Evolutionary conservation across 495 filamentous ascomycete genomes (phyloP).

Genomic region (Hyaloscypha bicolor): DNA sequence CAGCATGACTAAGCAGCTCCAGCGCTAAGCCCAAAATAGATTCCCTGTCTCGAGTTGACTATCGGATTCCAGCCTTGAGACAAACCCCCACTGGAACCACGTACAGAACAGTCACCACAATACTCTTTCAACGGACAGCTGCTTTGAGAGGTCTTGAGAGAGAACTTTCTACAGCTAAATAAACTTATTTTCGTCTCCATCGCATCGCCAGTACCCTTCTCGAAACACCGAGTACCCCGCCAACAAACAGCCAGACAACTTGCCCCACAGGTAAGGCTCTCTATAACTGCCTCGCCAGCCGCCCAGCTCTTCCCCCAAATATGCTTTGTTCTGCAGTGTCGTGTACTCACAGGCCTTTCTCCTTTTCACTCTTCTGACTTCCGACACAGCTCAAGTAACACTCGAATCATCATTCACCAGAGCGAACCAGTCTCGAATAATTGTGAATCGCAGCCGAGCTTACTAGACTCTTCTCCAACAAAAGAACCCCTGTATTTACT

Average conservation of each 20-base stretch:
- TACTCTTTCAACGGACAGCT: not conserved
- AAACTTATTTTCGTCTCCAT: not conserved
- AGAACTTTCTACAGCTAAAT: not conserved
- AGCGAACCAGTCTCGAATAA: not conserved
- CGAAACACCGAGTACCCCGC: conserved; percentile 28
- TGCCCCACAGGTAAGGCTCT: conserved; percentile 22
- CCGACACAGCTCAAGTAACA: not conserved
- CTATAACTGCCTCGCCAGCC: conserved; percentile 19
- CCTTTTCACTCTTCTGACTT: conserved; percentile 5
- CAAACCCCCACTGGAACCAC: conserved; percentile 24
- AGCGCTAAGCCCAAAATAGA: not conserved
- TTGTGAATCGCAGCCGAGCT: not conserved
- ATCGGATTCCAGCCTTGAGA: not conserved
- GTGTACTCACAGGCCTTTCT: not conserved
- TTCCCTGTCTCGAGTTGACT: not conserved
- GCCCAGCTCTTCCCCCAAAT: not conserved
- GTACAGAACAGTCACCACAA: conserved; percentile 7
- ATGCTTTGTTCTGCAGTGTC: not conserved
- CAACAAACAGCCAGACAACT: not conserved
- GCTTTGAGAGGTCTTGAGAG: not conserved
- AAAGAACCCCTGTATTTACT: not conserved
- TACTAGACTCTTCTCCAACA: not conserved
- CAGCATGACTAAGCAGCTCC: not conserved
- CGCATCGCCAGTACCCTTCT: not conserved
- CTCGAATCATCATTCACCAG: not conserved